Conservation (phyloP, 2,329 filamentous ascomycete genomes). For the Phyllosticta capitalensis region DNA sequence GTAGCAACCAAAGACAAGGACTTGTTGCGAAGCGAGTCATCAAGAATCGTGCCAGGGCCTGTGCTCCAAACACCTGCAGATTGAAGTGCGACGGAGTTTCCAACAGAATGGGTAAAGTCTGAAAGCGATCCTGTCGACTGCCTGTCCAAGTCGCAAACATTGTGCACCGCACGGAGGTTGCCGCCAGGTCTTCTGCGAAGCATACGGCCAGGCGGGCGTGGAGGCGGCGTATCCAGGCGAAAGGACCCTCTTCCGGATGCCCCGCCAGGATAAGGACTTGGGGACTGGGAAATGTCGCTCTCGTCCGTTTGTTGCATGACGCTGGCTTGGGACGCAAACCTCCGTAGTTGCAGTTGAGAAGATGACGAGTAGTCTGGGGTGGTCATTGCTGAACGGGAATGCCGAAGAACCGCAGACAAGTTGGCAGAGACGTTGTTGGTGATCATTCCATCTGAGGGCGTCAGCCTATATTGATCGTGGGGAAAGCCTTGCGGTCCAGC, state of each 20-base stretch:
- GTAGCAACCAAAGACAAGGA: conserved; percentile 37
- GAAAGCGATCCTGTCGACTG: conserved; percentile 41
- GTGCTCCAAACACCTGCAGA: conserved; percentile 9
- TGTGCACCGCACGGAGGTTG: conserved; percentile 37
- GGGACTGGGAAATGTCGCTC: background rate
- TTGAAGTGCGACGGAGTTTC: conserved; percentile 28
- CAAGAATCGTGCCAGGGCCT: background rate
- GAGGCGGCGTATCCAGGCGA: conserved; percentile 25
- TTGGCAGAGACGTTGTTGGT: background rate
- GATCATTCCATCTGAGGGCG: background rate
- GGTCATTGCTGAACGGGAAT: conserved; percentile 22
- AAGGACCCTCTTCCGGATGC: conserved; percentile 34
- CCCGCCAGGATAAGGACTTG: conserved; percentile 14
- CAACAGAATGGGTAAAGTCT: conserved; percentile 32
- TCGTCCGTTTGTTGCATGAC: conserved; percentile 38
- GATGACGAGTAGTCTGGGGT: conserved; percentile 19
- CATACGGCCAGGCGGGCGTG: conserved; percentile 24
- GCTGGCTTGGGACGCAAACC: conserved; percentile 53
- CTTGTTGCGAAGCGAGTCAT: conserved; percentile 16
- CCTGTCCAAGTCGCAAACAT: conserved; percentile 36
- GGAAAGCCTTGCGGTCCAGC: background rate
- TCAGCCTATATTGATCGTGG: background rate
- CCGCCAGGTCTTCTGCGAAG: conserved; percentile 40
- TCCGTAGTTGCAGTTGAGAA: conserved; percentile 41
- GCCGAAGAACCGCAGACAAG: conserved; percentile 17